These are phyloP conservation scores for Coemansia sp. DNA, from an alignment of 192 early-diverging fungal genomes.

Conservation along the genomic window DNA sequence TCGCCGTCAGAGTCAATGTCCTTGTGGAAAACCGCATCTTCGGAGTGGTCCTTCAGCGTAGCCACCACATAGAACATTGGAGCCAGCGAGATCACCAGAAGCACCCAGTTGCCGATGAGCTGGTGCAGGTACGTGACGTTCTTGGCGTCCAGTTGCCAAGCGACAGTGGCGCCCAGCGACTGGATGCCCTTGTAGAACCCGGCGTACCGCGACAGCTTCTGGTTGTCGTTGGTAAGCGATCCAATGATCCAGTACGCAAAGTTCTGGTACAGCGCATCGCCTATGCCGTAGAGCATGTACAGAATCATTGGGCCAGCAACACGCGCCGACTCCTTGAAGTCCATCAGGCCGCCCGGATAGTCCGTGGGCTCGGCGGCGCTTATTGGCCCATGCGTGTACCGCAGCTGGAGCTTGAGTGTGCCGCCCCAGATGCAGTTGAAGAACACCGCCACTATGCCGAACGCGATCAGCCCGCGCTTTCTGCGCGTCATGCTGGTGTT, in stretches of 20 bases:
- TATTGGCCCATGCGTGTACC: constrained; percentile 50
- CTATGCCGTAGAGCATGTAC: constrained; percentile 72
- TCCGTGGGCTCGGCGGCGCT: constrained; percentile 11
- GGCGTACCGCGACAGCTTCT: constrained; percentile 65
- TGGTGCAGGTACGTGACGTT: constrained; percentile 54
- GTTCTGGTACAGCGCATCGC: constrained; percentile 80
- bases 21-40: constrained; percentile 4
- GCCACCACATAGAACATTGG: constrained; percentile 57
- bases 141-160: constrained; percentile 70
- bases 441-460: constrained; percentile 46
- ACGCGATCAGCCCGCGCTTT: constrained; percentile 63
- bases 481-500: constrained; percentile 55
- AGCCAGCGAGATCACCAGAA: constrained; percentile 55
- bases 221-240: constrained; percentile 77
- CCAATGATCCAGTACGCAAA: constrained; percentile 83
- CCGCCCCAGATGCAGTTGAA: constrained; percentile 65
- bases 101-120: constrained; percentile 62
- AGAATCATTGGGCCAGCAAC: constrained; percentile 66
- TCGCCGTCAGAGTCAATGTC: constrained; percentile 3
- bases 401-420: constrained; percentile 62
- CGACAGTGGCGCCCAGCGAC: constrained; percentile 68
- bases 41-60: constrained; percentile 55
- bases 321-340: constrained; percentile 40
- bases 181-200: constrained; percentile 90
- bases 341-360: constrained; percentile 44